Percentiles rank a stretch among this genome's conserved stretches.
Conservation (phyloP, 164 flowering plant genomes). For the Aristolochia contorta region DNA sequence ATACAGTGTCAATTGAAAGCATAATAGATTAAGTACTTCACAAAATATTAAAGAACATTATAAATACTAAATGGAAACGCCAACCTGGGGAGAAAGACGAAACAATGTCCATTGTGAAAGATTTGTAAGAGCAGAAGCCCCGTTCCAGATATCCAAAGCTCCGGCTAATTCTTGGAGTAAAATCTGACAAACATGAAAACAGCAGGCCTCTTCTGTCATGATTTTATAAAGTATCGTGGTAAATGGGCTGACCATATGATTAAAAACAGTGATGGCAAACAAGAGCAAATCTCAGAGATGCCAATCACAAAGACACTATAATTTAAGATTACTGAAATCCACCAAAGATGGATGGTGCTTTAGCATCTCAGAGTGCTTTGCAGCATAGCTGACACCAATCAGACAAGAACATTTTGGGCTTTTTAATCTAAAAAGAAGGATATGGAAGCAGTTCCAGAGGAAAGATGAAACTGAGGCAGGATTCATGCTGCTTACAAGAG, state of each 20-base stretch:
- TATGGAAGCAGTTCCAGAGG: too few relatives aligned
- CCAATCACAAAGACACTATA: too few relatives aligned
- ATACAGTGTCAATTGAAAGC: background rate
- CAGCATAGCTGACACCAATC: too few relatives aligned
- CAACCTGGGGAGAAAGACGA: constrained; percentile 39
- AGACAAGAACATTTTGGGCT: too few relatives aligned
- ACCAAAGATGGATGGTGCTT: too few relatives aligned
- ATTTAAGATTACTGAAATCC: too few relatives aligned
- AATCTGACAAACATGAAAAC: constrained; percentile 21
- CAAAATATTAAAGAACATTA: too few relatives aligned
- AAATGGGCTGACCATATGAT: background rate
- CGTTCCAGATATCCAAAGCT: constrained; percentile 17
- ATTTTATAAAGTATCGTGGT: background rate
- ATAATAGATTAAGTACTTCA: background rate
- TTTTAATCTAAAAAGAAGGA: too few relatives aligned
- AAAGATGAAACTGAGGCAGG: too few relatives aligned
- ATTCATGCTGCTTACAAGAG: constrained; percentile 2
- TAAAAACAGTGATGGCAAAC: too few relatives aligned
- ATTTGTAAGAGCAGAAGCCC: constrained; percentile 9
- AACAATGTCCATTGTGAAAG: constrained; percentile 19
- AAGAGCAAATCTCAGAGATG: too few relatives aligned
- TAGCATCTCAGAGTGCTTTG: too few relatives aligned
- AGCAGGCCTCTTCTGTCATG: background rate
- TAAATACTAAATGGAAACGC: constrained; percentile 4
- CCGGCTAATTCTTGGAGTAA: constrained; percentile 31